These are phyloP conservation scores for Cyanophora paradoxa DNA, from an alignment of 78 protist species.

Conservation along the genomic window DNA sequence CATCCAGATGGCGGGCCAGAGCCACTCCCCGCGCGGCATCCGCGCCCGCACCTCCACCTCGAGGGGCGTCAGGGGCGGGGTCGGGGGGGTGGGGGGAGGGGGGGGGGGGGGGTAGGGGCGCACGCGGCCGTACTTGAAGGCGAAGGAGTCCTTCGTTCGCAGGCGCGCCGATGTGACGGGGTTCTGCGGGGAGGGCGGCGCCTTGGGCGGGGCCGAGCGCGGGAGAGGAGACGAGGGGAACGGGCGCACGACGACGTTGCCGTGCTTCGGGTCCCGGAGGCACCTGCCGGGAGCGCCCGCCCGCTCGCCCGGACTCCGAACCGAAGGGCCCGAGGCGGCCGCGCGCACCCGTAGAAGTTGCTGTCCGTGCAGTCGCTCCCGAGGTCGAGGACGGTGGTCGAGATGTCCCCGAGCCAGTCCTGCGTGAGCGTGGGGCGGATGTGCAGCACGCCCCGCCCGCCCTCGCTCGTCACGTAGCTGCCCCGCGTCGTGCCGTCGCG, in stretches of 20 bases:
- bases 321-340: too few species aligned
- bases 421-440: not conserved
- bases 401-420: not conserved
- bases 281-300: too few species aligned
- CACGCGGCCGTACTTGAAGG: constrained; percentile 19
- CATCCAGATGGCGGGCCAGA: constrained; percentile 46
- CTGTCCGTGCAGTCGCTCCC: not conserved
- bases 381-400: not conserved
- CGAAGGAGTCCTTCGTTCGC: constrained; percentile 14
- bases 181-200: too few species aligned
- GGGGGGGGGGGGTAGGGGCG: too few species aligned
- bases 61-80: not conserved
- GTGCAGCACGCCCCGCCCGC: not conserved
- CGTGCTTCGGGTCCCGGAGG: too few species aligned
- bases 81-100: not conserved
- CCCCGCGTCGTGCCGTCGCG: too few species aligned
- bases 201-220: too few species aligned
- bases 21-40: constrained; percentile 42
- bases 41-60: too few species aligned
- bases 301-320: too few species aligned
- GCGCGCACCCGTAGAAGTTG: not conserved
- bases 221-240: too few species aligned
- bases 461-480: too few species aligned
- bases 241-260: too few species aligned
- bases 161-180: constrained; percentile 6